phyloP scores from a whole-genome alignment of 1,284 basidiomycete genomes.

The Stereum hirsutum region DNA sequence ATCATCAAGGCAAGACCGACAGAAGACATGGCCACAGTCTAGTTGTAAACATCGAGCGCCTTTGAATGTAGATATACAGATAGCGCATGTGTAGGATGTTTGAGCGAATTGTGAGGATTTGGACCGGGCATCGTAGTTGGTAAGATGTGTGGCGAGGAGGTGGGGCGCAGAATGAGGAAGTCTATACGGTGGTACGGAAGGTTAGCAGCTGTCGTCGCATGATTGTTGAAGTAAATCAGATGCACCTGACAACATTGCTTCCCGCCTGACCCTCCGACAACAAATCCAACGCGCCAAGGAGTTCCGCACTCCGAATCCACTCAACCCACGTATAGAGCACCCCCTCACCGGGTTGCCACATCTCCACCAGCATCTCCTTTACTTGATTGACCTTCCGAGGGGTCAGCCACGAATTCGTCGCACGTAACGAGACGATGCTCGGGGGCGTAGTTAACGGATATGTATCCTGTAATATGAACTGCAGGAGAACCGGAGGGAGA shows the following conservation, averaged over 20 bases:
- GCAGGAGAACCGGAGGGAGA: slow-evolving; percentile 56
- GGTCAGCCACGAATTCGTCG: slow-evolving; percentile 53
- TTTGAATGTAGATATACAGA: slow-evolving; percentile 61
- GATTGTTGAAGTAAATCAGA: too few relatives aligned
- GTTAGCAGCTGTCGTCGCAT: too few relatives aligned
- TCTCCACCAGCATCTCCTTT: slow-evolving; percentile 29
- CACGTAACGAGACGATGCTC: slow-evolving; percentile 41
- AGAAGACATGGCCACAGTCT: slow-evolving; percentile 67
- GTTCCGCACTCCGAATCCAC: slow-evolving; percentile 54
- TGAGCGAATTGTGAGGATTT: slow-evolving; percentile 44
- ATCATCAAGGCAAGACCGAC: slow-evolving; percentile 57
- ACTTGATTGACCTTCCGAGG: slow-evolving; percentile 26
- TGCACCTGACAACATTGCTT: too few relatives aligned
- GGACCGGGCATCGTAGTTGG: slow-evolving; percentile 35
- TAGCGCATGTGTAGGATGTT: slow-evolving; percentile 53
- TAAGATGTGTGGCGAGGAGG: slow-evolving; percentile 37
- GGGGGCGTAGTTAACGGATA: slow-evolving; percentile 54
- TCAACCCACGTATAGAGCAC: slow-evolving; percentile 66
- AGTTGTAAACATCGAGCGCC: slow-evolving; percentile 61
- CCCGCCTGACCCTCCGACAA: too few relatives aligned
- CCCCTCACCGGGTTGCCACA: slow-evolving; percentile 53
- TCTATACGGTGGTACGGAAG: too few relatives aligned
- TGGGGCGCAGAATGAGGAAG: slow-evolving; percentile 47
- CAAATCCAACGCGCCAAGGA: slow-evolving; percentile 34
- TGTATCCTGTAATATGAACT: slow-evolving; percentile 39